Evolutionary conservation across 192 early-diverging fungal species (phyloP).

Genomic region (Endogone sp.): DNA sequence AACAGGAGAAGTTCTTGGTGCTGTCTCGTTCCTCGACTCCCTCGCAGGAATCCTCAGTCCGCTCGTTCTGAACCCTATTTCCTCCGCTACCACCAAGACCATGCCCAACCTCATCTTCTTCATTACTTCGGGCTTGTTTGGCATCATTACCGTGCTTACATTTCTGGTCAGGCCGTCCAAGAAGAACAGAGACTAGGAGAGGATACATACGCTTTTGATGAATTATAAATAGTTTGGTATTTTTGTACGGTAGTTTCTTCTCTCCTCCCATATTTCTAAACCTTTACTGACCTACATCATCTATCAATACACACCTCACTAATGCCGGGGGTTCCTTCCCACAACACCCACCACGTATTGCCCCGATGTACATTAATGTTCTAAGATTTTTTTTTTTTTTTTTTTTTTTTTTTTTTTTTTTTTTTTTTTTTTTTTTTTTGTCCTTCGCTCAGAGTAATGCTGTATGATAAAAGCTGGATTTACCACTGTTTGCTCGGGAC

Average conservation of each 20-base stretch:
- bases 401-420: no score
- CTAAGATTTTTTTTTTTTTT: no score
- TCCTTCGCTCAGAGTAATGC: no score
- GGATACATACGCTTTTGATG: neutral
- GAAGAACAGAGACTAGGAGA: neutral
- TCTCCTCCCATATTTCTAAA: neutral
- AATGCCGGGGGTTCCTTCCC: no score
- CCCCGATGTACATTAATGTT: no score
- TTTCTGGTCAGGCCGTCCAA: constrained; percentile 31
- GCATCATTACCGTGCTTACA: constrained; percentile 20
- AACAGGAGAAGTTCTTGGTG: constrained; percentile 44
- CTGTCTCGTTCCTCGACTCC: constrained; percentile 40
- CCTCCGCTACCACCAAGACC: constrained; percentile 26
- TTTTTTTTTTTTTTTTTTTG: no score
- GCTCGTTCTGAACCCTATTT: constrained; percentile 38
- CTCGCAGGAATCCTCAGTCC: constrained; percentile 38
- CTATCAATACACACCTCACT: no score
- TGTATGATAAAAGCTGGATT: no score
- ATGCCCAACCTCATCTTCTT: constrained; percentile 41
- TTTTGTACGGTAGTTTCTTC: neutral
- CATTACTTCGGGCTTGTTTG: constrained; percentile 25
- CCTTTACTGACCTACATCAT: no score
- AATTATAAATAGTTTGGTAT: neutral
- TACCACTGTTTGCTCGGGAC: no score
- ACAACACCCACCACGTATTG: no score